phyloP scores from a whole-genome alignment of 306 rosid genomes.

The Phaseolus lunatus region DNA sequence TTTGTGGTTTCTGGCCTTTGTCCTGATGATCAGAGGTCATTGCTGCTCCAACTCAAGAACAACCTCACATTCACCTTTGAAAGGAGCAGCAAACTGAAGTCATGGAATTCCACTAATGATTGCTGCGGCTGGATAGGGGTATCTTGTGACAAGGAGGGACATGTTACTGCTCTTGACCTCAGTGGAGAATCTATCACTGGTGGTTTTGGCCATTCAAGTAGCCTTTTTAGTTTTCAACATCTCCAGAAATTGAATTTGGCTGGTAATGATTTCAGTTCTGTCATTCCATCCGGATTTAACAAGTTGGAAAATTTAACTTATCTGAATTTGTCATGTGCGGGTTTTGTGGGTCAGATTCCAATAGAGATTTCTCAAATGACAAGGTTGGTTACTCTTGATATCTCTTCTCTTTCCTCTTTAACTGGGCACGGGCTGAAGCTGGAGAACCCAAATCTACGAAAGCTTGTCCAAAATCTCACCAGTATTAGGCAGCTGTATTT shows the following conservation, averaged over 20 bases:
- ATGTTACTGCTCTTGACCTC: conserved; percentile 48
- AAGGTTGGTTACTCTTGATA: conserved; percentile 52
- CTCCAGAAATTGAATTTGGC: conserved; percentile 49
- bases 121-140: conserved; percentile 67
- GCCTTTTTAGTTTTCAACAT: conserved; percentile 44
- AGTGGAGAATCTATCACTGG: conserved; percentile 47
- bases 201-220: conserved; percentile 44
- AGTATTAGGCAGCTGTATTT: conserved; percentile 52
- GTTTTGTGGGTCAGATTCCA: conserved; percentile 54
- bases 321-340: conserved; percentile 50
- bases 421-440: conserved; percentile 35
- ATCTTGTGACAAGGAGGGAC: conserved; percentile 38
- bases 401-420: conserved; percentile 30
- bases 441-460: conserved; percentile 43
- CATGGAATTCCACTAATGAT: conserved; percentile 47
- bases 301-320: conserved; percentile 41
- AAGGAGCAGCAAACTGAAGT: conserved; percentile 35
- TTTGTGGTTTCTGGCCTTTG: not conserved
- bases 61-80: not conserved
- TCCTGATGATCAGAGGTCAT: not conserved
- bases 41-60: not conserved
- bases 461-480: conserved; percentile 47
- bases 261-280: conserved; percentile 13
- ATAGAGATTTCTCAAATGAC: conserved; percentile 52
- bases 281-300: conserved; percentile 50